Conservation (phyloP, 495 filamentous ascomycete species). For the Hypoxylon perforatum region DNA sequence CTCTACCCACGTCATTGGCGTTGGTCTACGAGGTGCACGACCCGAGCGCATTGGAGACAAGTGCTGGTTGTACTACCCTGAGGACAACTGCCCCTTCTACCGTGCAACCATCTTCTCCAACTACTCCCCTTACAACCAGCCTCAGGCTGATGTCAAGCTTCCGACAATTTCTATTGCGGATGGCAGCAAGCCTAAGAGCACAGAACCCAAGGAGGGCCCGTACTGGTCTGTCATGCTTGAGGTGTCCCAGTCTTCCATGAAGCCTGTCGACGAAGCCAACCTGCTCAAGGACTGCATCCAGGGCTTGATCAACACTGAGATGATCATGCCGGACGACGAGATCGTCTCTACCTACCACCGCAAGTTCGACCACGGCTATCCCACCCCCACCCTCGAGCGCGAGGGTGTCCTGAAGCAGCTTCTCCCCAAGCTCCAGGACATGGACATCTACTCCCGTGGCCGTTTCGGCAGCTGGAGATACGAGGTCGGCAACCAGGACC, state of each 20-base stretch:
- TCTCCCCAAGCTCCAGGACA: slow-evolving; percentile 88
- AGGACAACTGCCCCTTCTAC: slow-evolving; percentile 99
- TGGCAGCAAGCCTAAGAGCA: slow-evolving; percentile 78
- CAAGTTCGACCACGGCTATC: slow-evolving; percentile 98
- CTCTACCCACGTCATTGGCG: slow-evolving; percentile 95
- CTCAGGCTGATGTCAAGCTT: slow-evolving; percentile 81
- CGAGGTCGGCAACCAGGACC: slow-evolving; percentile 95
- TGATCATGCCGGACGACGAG: slow-evolving; percentile 90
- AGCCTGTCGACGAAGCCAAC: slow-evolving; percentile 86
- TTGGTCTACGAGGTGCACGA: slow-evolving; percentile 90
- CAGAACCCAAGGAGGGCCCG: slow-evolving; percentile 80
- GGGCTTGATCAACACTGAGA: slow-evolving; percentile 95
- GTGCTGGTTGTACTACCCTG: slow-evolving; percentile 99
- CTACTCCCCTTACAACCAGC: slow-evolving; percentile 99
- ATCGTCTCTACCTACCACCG: slow-evolving; percentile 99
- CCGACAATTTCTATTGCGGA: slow-evolving; percentile 86
- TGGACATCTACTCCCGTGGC: slow-evolving; percentile 94
- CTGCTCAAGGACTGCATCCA: slow-evolving; percentile 91
- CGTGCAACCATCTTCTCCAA: slow-evolving; percentile 99
- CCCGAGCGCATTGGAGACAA: slow-evolving; percentile 99
- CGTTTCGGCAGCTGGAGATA: slow-evolving; percentile 99
- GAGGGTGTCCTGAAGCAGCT: slow-evolving; percentile 93
- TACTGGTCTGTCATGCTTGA: slow-evolving; percentile 99
- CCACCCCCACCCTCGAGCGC: slow-evolving; percentile 92
- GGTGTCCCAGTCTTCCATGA: slow-evolving; percentile 95